phyloP scores from a whole-genome alignment of 2,329 filamentous ascomycete genomes.

The Venturia effusa region DNA sequence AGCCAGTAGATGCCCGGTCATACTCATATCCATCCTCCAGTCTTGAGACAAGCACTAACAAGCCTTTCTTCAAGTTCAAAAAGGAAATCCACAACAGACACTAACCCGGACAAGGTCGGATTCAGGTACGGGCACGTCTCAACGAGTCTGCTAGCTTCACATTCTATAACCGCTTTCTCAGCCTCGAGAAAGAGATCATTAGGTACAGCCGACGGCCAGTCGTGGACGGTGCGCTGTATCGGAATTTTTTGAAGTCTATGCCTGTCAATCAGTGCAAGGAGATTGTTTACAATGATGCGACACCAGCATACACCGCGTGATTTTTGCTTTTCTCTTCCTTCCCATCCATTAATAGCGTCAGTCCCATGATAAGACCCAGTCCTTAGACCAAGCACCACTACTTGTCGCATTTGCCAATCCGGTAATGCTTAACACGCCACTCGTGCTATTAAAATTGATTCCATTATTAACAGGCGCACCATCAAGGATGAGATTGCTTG shows the following conservation, averaged over 20 bases:
- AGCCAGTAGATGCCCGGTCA: too few relatives aligned
- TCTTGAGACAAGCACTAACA: too few relatives aligned
- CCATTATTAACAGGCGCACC: conserved; percentile 32
- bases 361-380: conserved; percentile 48
- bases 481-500: conserved; percentile 40
- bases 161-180: neutral
- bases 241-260: neutral
- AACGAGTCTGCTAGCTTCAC: neutral
- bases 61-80: neutral
- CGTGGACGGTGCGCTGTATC: too few relatives aligned
- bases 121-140: neutral
- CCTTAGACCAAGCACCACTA: conserved; percentile 45
- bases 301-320: neutral
- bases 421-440: conserved; percentile 39
- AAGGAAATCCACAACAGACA: neutral
- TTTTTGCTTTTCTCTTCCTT: neutral
- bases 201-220: too few relatives aligned
- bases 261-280: neutral
- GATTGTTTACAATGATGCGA: neutral
- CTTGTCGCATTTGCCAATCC: conserved; percentile 39
- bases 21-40: too few relatives aligned
- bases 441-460: conserved; percentile 39
- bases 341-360: neutral
- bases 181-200: neutral
- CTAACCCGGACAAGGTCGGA: neutral